Base-by-base conservation (phyloP, 345 rosid genomes). In the Stellera chamaejasme region DNA sequence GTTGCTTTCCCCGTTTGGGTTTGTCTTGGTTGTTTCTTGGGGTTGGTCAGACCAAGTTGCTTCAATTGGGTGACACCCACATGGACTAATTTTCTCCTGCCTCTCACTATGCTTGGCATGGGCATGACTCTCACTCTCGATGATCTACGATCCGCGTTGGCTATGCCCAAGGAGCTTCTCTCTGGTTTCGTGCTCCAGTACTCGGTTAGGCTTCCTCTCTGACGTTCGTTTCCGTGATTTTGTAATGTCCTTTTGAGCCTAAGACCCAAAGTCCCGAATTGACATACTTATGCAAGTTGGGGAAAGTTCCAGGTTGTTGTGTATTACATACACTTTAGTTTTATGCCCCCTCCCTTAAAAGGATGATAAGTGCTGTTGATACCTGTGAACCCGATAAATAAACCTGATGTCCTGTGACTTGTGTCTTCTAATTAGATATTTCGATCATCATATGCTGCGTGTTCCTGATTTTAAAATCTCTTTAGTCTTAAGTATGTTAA, bases 71-170 rank as follows among this genome's bases (percentile, higher is more conserved):
- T 91, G 48, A 75, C 81, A 27, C 96, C 98, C 14, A 68, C 71
- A 45, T 82, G 66, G 88, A 80, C 78, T 50, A 74, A 79, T 50
- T 16, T 62, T 44, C 95, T 91, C 41, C 62, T 91, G n/a, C 77
- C 86, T n/a, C 54, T 83, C 59, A 88, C 88, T 3, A 91, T 91
- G 96, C 92, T 85, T 46, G 95, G 98, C 13, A 91, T 88, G 98
- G 96, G 95, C 19, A 85, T 88, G 90, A 85, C 98, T 55, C 88
- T 88, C 73, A 82, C 90, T 13, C 70, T 91, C 10, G 87, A 85
- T 52, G 98, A 88, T 72, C 95, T 88, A 62, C 85, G 88, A 25
- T 72, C 75, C 6, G 95, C 95, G 15, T 63, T 92, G 8, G 75
- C 87, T 50, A 85, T 88, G 98, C 96, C 95, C 2, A 85, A 79